Conservation (phyloP, 2,329 filamentous ascomycete genomes). For the Exophiala xenobiotica region DNA sequence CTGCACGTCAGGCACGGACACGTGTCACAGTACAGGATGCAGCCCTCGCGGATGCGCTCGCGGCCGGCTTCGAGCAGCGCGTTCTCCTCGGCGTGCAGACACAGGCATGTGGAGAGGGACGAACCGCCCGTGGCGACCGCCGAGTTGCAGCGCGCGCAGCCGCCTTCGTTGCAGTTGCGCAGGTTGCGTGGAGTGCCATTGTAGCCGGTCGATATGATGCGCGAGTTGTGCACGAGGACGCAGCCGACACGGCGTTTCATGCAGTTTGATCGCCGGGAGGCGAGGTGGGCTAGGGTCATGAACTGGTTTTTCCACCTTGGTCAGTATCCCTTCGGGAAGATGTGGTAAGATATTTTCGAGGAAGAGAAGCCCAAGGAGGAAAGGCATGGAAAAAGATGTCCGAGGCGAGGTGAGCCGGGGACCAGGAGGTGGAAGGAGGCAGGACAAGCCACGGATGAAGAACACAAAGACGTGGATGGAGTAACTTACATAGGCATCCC, state of each 20-base stretch:
- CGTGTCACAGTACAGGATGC: constrained; percentile 89
- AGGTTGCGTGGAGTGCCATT: constrained; percentile 93
- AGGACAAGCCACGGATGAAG: too few species aligned
- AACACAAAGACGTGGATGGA: too few species aligned
- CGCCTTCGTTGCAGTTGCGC: constrained; percentile 87
- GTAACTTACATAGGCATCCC: constrained; percentile 72
- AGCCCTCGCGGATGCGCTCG: constrained; percentile 79
- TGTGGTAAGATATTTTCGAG: too few species aligned
- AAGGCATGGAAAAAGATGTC: not conserved
- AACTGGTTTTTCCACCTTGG: too few species aligned
- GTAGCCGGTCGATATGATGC: constrained; percentile 93
- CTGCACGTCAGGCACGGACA: constrained; percentile 97
- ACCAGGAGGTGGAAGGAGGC: not conserved
- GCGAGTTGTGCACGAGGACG: constrained; percentile 74
- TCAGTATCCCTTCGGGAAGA: too few species aligned
- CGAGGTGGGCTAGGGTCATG: constrained; percentile 91
- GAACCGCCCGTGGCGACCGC: constrained; percentile 65
- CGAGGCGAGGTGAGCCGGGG: not conserved
- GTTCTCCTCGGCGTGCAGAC: constrained; percentile 98
- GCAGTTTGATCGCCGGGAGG: constrained; percentile 88
- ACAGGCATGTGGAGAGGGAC: constrained; percentile 81
- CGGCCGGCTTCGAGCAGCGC: constrained; percentile 90
- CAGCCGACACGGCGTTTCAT: constrained; percentile 98
- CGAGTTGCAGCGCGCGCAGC: constrained; percentile 82
- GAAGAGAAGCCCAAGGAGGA: too few species aligned